Base-by-base conservation (phyloP, 371 early-diverging fungal species). In the Rhizopus delemar region DNA sequence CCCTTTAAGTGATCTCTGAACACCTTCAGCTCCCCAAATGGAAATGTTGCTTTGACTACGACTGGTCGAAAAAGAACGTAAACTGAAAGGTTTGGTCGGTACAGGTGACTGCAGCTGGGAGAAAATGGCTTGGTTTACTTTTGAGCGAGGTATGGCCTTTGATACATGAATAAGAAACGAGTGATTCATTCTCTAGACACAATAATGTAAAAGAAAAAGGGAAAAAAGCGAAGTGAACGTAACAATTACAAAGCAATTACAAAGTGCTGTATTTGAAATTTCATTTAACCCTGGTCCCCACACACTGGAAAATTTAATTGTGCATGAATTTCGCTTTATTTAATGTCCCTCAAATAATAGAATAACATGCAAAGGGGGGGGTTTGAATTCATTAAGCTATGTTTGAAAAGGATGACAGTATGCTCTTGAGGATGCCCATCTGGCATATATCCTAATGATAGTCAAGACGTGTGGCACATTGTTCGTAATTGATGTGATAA, bases 151-250 rank as follows among this genome's bases (percentile, higher is more conserved):
- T 46, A 80, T 77, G 16, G 74, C 77, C 53, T 71, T 80, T 41
- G 81, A 73, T 16, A 80, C 76, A 60, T 80, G 76, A 55, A 80
- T 65, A 32, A 80, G 69, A 60, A 77, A 74, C 8, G 77, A 70
- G 29, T 63, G 53, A 41, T 49, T 73, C 70, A 69, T 73, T 56
- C 39, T 60, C 34, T 12, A 22, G 22, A 13, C 13, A 51, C 12
- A 29, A 41, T 9, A 34, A 43, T 15, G 35, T 28, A 45, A 41
- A 46, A 38, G 15, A 60, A 35, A 59, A 28, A 34, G 35, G 34
- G 34, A 52, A 45, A 52, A n/a, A 33, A 33, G 12, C 15, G 46
- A 34, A 39, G 53, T 46, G 31, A 41, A 41, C 3, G 49, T 39
- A 22, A 22, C 22, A 22, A 22, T 22, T 22, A 22, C 22, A 22